Evolutionary conservation across 2,329 filamentous ascomycete species (phyloP), one percentile per base, ranked within the genome.

Genomic region (Diplodia corticola): DNA sequence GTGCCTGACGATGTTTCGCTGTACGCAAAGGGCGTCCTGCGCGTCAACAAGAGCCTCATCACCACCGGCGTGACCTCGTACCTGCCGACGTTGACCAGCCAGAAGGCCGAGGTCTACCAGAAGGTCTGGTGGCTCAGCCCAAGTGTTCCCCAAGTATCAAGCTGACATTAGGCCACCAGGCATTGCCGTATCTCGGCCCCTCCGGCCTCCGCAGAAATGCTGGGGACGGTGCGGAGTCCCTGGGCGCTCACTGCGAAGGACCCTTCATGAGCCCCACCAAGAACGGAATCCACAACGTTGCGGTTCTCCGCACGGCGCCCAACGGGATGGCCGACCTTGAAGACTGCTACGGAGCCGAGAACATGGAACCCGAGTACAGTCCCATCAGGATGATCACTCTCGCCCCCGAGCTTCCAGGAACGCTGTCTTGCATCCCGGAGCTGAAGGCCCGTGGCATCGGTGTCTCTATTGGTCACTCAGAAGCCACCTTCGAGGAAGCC

Each of bases 241-340:
- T 97, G 15, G 93, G 93, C 33, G 93, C 93, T 3, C 93, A 97
- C 74, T 91, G 91, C 75, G 93, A 97, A 82, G 93, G 93, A 0
- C 93, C 93, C 0, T 97, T 97, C 79, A 83, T 97, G 65, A 91
- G 83, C 72, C 89, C 90, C 0, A 86, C 87, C 54, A 94, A 94
- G 76, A 96, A 96, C 73, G 93, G 93, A 60, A 89, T 96, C 44
- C 93, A 97, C 82, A 91, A 91, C 73, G 80, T 84, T 20, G 85
- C 89, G 65, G 90, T 95, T 17, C 83, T 97, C 51, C 86, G 84
- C 48, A 80, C 87, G 59, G 89, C 83, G 1, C 70, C 86, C 12
- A 78, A 86, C 48, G 86, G 83, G 28, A 85, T 93, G 67, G 75
- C 82, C 12, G 90, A 93, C 69, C 80, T 93, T 13, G 85, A 88